phyloP scores from a whole-genome alignment of 2,329 filamentous ascomycete species.

The Neoarthrinium moseri region DNA sequence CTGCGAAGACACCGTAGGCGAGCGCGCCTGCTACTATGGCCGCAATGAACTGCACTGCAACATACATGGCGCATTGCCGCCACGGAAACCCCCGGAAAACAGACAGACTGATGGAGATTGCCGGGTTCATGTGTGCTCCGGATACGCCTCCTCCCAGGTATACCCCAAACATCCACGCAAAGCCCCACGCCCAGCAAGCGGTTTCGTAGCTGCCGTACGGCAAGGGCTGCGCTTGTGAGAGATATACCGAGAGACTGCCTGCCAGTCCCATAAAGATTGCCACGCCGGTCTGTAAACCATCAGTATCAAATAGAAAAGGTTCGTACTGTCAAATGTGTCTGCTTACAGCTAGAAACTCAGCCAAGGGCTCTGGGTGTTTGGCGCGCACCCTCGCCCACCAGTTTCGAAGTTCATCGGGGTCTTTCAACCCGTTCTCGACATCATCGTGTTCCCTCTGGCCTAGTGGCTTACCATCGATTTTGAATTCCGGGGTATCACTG shows the following conservation, averaged over 20 bases:
- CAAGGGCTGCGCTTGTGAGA: conserved; percentile 18
- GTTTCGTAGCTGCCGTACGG: conserved; percentile 25
- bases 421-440: conserved; percentile 15
- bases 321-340: neutral
- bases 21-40: conserved; percentile 27
- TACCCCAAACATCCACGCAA: conserved; percentile 30
- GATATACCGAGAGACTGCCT: conserved; percentile 25
- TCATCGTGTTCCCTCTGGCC: conserved; percentile 19
- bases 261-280: conserved; percentile 24
- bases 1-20: conserved; percentile 28
- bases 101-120: conserved; percentile 32
- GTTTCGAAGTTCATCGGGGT: conserved; percentile 23
- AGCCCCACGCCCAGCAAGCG: conserved; percentile 28
- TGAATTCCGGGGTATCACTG: conserved; percentile 12
- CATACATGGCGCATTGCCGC: conserved; percentile 28
- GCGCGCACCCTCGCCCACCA: conserved; percentile 27
- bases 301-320: neutral
- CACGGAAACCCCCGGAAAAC: conserved; percentile 36
- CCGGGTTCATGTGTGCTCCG: conserved; percentile 31
- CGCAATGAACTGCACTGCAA: conserved; percentile 28
- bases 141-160: conserved; percentile 26
- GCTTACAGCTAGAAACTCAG: conserved; percentile 24
- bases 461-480: conserved; percentile 22
- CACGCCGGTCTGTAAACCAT: conserved; percentile 19
- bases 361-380: conserved; percentile 25